These are phyloP conservation scores for Claviceps digitariae DNA, from an alignment of 2,329 filamentous ascomycete species.

Conservation along the genomic window DNA sequence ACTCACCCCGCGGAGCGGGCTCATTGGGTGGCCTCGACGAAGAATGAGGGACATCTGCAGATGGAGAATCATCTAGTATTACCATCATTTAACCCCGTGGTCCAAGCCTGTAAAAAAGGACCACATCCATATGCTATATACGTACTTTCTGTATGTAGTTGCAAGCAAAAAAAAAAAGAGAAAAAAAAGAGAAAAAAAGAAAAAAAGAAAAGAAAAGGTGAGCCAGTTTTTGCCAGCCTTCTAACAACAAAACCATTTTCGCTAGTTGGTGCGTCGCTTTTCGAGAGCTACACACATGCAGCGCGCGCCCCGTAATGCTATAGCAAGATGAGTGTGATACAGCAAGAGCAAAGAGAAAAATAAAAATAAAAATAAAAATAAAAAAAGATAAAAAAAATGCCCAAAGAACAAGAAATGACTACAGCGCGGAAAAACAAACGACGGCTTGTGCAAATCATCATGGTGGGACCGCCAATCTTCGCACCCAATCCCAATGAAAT, in stretches of 20 bases:
- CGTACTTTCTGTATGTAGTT: background rate
- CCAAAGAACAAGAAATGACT: background rate
- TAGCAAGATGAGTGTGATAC: background rate
- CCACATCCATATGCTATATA: background rate
- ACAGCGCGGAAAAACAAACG: constrained; percentile 11
- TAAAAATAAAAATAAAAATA: background rate
- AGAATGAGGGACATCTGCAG: no score
- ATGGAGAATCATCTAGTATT: no score
- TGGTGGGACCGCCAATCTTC: background rate
- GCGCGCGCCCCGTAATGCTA: background rate
- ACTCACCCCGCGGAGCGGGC: no score
- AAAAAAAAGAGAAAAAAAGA: background rate
- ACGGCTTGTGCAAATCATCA: constrained; percentile 8
- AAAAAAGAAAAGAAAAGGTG: background rate
- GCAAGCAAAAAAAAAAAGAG: background rate
- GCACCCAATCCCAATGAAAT: background rate
- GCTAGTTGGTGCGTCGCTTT: background rate
- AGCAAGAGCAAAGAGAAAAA: background rate
- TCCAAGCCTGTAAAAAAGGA: background rate
- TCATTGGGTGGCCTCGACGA: no score
- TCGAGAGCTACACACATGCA: background rate
- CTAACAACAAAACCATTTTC: background rate
- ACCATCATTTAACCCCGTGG: background rate
- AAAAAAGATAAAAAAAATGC: background rate
- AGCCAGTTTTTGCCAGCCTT: background rate